A percentile compares a stretch with the other conserved stretches of the same genome.
Evolutionary conservation across 2,329 filamentous ascomycete species (phyloP).

Genomic region (Scedosporium aurantiacum): DNA sequence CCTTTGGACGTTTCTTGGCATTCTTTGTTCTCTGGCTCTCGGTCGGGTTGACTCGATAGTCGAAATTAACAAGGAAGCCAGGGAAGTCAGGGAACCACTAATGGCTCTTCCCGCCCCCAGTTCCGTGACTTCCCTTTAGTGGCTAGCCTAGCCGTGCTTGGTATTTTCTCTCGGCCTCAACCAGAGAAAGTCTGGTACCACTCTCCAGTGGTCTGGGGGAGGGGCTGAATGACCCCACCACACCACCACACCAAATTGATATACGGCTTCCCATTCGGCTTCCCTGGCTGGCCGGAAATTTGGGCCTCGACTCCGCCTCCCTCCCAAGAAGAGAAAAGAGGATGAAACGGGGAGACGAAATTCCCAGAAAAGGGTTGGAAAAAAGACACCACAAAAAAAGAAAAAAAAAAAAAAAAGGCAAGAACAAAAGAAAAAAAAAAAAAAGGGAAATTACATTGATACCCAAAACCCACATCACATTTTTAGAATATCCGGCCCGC

Average conservation of each 20-base stretch:
- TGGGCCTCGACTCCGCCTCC: constrained; percentile 5
- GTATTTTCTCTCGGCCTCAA: neutral
- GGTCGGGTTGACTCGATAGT: neutral
- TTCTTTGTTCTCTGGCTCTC: neutral
- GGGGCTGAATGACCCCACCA: neutral
- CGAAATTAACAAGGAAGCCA: neutral
- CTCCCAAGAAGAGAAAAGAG: neutral
- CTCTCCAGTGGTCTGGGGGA: neutral
- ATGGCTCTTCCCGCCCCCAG: neutral
- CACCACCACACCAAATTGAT: constrained; percentile 1
- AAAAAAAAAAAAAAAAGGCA: neutral
- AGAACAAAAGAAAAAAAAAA: neutral
- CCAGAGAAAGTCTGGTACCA: neutral
- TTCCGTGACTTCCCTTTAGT: neutral
- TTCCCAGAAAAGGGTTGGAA: neutral
- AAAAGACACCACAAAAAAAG: neutral
- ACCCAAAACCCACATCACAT: neutral
- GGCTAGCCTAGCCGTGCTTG: neutral
- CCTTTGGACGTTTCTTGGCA: neutral
- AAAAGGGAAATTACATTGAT: neutral
- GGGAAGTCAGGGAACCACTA: neutral
- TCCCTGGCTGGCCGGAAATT: neutral
- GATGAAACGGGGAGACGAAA: neutral
- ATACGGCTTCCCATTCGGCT: neutral
- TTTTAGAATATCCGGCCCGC: constrained; percentile 5